Percentiles rank a stretch among this genome's conserved stretches.
Evolutionary conservation across 192 early-diverging fungal genomes (phyloP).

Genomic region (Entomortierella chlamydospora): DNA sequence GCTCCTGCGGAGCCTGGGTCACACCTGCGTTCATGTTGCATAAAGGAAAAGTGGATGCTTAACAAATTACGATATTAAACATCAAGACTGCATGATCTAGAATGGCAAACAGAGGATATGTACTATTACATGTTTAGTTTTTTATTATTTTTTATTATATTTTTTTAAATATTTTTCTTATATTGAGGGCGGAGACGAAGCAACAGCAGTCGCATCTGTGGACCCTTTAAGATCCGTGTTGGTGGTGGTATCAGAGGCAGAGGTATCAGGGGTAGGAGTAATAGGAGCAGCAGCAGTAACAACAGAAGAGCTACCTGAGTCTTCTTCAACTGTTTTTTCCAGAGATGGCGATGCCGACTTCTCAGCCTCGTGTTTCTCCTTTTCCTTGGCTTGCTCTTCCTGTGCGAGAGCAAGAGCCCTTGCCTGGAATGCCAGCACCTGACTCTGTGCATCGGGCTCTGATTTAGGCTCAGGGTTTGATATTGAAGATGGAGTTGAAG

Average conservation of each 20-base stretch:
- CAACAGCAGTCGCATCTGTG: not conserved
- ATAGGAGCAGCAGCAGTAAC: not conserved
- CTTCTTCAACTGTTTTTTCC: not conserved
- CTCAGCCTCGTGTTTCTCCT: not conserved
- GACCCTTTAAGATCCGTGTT: not conserved
- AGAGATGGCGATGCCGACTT: not conserved
- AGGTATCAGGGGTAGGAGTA: not conserved
- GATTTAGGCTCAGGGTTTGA: not conserved
- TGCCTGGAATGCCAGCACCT: slow-evolving; percentile 17
- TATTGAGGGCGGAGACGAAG: not conserved
- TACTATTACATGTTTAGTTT: no score
- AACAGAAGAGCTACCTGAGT: not conserved
- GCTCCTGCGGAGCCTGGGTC: slow-evolving; percentile 86
- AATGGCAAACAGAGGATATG: no score
- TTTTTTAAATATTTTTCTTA: not conserved
- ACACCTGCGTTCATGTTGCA: slow-evolving; percentile 85
- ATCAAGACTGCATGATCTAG: no score
- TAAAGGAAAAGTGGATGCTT: slow-evolving; percentile 78
- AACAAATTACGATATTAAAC: not conserved
- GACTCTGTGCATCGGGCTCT: slow-evolving; percentile 15
- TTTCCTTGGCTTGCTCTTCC: slow-evolving; percentile 9
- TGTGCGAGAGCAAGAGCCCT: slow-evolving; percentile 15
- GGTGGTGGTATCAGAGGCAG: not conserved
- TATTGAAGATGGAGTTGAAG: not conserved
- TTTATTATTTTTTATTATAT: slow-evolving; percentile 5